Evolutionary conservation across 2,329 filamentous ascomycete genomes (phyloP).

Genomic region (Penicillium corylophilum): DNA sequence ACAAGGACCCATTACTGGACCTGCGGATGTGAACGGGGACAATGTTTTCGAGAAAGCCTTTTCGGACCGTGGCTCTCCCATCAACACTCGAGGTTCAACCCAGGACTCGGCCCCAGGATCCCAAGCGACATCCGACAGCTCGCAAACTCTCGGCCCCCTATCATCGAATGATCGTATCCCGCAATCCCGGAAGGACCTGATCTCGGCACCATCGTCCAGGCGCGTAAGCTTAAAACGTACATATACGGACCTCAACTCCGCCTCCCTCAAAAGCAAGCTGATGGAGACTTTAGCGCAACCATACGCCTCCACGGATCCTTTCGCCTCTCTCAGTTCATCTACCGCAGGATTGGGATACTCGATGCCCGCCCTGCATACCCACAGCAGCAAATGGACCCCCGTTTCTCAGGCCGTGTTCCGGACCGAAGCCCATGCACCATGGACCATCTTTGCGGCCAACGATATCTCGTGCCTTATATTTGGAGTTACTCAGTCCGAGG

Average conservation of each 20-base stretch:
- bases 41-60: slow-evolving; percentile 89
- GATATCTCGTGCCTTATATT: slow-evolving; percentile 97
- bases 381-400: slow-evolving; percentile 85
- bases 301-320: slow-evolving; percentile 60
- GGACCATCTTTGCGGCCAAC: slow-evolving; percentile 95
- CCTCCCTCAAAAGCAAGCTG: slow-evolving; percentile 76
- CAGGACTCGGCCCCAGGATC: slow-evolving; percentile 21
- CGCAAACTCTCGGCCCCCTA: slow-evolving; percentile 29
- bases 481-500: slow-evolving; percentile 94
- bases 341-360: slow-evolving; percentile 40
- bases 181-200: slow-evolving; percentile 33
- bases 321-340: slow-evolving; percentile 37
- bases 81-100: slow-evolving; percentile 20
- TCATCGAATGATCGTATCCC: slow-evolving; percentile 33
- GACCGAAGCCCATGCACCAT: slow-evolving; percentile 84
- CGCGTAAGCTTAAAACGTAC: slow-evolving; percentile 77
- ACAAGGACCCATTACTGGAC: slow-evolving; percentile 73
- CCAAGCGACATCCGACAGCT: slow-evolving; percentile 19
- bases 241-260: slow-evolving; percentile 75
- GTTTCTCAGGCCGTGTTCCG: slow-evolving; percentile 96
- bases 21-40: slow-evolving; percentile 67
- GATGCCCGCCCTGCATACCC: slow-evolving; percentile 69
- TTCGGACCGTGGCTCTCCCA: slow-evolving; percentile 40
- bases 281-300: slow-evolving; percentile 83
- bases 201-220: slow-evolving; percentile 54